Percentiles rank a stretch among this genome's conserved stretches.
Evolutionary conservation across 1,139 yeast genomes (phyloP).

Genomic region (Hemisphaericaspora lyxosophila): DNA sequence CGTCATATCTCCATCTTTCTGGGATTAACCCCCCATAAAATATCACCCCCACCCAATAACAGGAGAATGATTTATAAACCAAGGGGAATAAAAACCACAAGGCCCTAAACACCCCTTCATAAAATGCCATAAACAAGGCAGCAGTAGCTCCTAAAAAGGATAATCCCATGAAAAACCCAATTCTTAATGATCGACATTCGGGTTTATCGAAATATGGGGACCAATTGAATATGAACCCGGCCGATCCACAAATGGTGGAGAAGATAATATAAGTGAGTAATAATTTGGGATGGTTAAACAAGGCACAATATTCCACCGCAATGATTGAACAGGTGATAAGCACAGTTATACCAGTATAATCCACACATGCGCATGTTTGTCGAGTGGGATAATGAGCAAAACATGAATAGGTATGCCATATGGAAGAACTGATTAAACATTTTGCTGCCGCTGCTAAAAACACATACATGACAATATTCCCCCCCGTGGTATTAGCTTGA

Average conservation of each 20-base stretch:
- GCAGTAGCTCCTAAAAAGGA: constrained; percentile 76
- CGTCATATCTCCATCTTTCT: constrained; percentile 79
- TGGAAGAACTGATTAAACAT: constrained; percentile 73
- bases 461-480: constrained; percentile 56
- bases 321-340: constrained; percentile 88
- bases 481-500: constrained; percentile 38
- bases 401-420: constrained; percentile 92
- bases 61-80: constrained; percentile 58
- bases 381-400: constrained; percentile 66
- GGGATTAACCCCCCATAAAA: constrained; percentile 89
- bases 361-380: constrained; percentile 84
- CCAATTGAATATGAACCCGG: constrained; percentile 86
- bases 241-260: constrained; percentile 64
- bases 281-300: constrained; percentile 59
- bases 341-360: constrained; percentile 91
- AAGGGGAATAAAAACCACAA: constrained; percentile 60
- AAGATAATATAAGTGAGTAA: constrained; percentile 53
- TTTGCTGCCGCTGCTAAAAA: constrained; percentile 73
- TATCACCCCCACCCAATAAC: constrained; percentile 81
- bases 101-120: constrained; percentile 57
- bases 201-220: constrained; percentile 86
- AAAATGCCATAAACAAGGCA: constrained; percentile 53
- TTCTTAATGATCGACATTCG: constrained; percentile 75
- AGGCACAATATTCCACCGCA: constrained; percentile 78
- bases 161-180: constrained; percentile 78